Conservation (phyloP, 2,329 filamentous ascomycete genomes). For the Xylariaceae sp. region DNA sequence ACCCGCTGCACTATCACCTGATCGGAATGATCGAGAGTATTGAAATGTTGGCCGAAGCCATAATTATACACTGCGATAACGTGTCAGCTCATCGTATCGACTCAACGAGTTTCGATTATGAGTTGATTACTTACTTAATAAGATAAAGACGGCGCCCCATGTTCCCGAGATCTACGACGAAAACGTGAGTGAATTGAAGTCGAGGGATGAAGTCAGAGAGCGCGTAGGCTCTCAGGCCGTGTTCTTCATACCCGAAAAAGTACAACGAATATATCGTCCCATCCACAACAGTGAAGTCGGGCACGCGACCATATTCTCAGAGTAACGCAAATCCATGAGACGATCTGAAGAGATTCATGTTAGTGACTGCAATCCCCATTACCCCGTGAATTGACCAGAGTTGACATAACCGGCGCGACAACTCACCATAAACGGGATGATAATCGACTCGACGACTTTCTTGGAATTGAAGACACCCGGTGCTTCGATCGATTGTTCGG, state of each 20-base stretch:
- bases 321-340: slow-evolving; percentile 28
- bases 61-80: slow-evolving; percentile 15
- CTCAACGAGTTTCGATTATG: neutral
- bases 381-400: too few relatives aligned
- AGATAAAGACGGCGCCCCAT: slow-evolving; percentile 20
- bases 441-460: slow-evolving; percentile 20
- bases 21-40: slow-evolving; percentile 17
- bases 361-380: too few relatives aligned
- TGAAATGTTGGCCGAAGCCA: slow-evolving; percentile 31
- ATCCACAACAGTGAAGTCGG: slow-evolving; percentile 30
- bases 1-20: slow-evolving; percentile 26
- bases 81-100: slow-evolving; percentile 9
- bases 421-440: slow-evolving; percentile 22
- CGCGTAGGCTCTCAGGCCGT: neutral
- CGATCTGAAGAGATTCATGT: slow-evolving; percentile 15
- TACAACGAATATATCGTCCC: slow-evolving; percentile 35
- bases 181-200: too few relatives aligned
- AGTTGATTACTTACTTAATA: slow-evolving; percentile 13
- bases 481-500: neutral
- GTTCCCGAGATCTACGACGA: slow-evolving; percentile 24
- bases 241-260: slow-evolving; percentile 28
- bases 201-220: neutral
- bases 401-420: too few relatives aligned
- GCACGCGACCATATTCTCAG: slow-evolving; percentile 30
- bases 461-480: slow-evolving; percentile 20